Base-by-base conservation (phyloP, 2,329 filamentous ascomycete genomes). In the Fusarium sp. region DNA sequence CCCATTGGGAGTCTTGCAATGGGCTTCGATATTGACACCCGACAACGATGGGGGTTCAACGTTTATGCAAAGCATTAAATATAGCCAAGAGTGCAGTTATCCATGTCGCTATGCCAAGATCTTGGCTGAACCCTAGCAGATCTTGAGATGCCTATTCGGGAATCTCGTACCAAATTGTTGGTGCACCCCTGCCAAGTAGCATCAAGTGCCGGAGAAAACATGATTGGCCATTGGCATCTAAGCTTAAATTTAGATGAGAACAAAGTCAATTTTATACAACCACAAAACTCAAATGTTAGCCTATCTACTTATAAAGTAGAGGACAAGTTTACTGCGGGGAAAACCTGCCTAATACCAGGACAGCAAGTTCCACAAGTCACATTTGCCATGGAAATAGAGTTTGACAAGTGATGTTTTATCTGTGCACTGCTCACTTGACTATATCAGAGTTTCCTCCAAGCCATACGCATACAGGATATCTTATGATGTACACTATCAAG, bases 31-130 rank as follows among this genome's bases (percentile, higher is more conserved):
- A 28, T 21, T 38, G 9, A 53, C 7, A 5, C 18, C 9, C 19
- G 3, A 53, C 19, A 9, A 38, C 15, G 23, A 21, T 40, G 15
- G 25, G 35, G 19, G 15, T 30, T 28, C 23, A 40, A n/a, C 19
- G 19, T n/a, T n/a, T 40, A 16, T 54, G 11, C 23, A 40, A 28
- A n/a, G 25, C 23, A 40, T 54, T 38, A 18, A 6, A 38, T 12
- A 37, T 6, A 38, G n/a, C 35, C 32, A 50, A 49, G n/a, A 43
- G n/a, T 28, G 43, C 4, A 28, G 21, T 28, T 32, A 35, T 68
- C 11, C 19, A 37, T 32, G 23, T 52, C 25, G 15, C 6, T 25
- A n/a, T 37, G 65, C 60, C 69, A 73, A 73, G 70, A 6, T 47
- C 56, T 60, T 73, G 59, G 65, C 65, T 32, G 6, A 28, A 32